Percentiles rank a stretch among this genome's conserved stretches.
Conservation (phyloP, 2,329 filamentous ascomycete species). For the Colletotrichum ledebouriae region DNA sequence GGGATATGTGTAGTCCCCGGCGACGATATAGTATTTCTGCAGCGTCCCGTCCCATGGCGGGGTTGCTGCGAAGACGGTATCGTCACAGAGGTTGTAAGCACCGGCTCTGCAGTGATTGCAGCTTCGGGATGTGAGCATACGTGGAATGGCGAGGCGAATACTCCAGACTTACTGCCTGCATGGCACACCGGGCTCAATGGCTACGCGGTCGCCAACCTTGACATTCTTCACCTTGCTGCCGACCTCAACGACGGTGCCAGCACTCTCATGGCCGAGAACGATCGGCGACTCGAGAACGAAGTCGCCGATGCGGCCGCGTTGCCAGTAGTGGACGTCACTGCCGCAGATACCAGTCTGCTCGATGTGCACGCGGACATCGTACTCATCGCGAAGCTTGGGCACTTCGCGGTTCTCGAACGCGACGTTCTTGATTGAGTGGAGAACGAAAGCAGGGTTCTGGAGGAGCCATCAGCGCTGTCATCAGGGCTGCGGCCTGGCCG, state of each 20-base stretch:
- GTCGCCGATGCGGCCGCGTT: constrained; percentile 61
- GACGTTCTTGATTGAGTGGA: constrained; percentile 59
- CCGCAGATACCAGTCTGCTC: constrained; percentile 63
- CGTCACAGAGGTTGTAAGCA: constrained; percentile 56
- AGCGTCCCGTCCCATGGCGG: constrained; percentile 65
- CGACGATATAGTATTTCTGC: constrained; percentile 61
- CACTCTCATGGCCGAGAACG: constrained; percentile 61
- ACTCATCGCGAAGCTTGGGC: constrained; percentile 54
- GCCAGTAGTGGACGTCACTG: constrained; percentile 61
- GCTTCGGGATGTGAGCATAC: constrained; percentile 43
- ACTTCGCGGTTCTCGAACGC: constrained; percentile 59
- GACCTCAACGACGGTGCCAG: constrained; percentile 57
- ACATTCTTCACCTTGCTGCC: constrained; percentile 57
- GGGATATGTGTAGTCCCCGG: constrained; percentile 61
- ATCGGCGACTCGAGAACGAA: constrained; percentile 60
- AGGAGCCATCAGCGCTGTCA: not conserved
- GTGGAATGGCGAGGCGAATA: not conserved
- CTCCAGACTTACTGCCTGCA: constrained; percentile 47
- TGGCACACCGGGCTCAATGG: constrained; percentile 63
- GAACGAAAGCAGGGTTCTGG: constrained; percentile 62
- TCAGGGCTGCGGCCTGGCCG: not conserved
- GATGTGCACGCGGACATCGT: constrained; percentile 60
- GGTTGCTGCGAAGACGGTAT: constrained; percentile 63
- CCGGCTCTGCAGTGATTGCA: constrained; percentile 59
- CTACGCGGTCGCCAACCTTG: constrained; percentile 59